Percentiles rank a stretch among this genome's conserved stretches.
Evolutionary conservation across 176 grass and related monocot species (phyloP).

Genomic region (Elymus sibiricus): DNA sequence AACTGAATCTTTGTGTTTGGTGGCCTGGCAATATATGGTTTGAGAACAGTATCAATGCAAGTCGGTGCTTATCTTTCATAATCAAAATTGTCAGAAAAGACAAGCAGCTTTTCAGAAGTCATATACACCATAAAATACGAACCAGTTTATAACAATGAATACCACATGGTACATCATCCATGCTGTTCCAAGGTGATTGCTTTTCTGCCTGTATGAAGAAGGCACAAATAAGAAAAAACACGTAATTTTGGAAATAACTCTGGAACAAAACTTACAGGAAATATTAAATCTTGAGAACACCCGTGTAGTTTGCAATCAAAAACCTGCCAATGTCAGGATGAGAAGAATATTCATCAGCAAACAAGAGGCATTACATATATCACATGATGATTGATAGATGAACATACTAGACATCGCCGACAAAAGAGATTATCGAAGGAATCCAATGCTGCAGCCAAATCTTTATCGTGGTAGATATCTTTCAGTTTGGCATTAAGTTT

Average conservation of each 20-base stretch:
- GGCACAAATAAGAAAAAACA: constrained; percentile 17
- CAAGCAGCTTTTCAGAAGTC: constrained; percentile 4
- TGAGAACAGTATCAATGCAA: not conserved
- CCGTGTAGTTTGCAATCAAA: constrained; percentile 97
- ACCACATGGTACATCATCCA: constrained; percentile 76
- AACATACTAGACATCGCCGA: constrained; percentile 79
- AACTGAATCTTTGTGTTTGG: constrained; percentile 68
- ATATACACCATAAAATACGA: constrained; percentile 25
- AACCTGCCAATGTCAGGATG: constrained; percentile 42
- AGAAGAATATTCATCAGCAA: constrained; percentile 39
- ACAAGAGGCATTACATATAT: constrained; percentile 14
- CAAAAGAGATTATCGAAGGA: constrained; percentile 99
- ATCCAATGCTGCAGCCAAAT: constrained; percentile 94
- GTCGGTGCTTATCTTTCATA: constrained; percentile 20
- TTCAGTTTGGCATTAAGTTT: constrained; percentile 59
- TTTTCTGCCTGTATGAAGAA: constrained; percentile 74
- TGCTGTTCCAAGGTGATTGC: constrained; percentile 58
- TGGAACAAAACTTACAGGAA: constrained; percentile 73
- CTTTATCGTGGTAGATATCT: constrained; percentile 74
- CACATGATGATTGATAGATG: not conserved
- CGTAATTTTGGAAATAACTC: constrained; percentile 31
- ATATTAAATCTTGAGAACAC: constrained; percentile 96
- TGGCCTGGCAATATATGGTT: constrained; percentile 33
- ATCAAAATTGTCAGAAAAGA: constrained; percentile 13
- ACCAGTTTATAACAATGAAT: constrained; percentile 84